A percentile compares a stretch with the other conserved stretches of the same genome.
Evolutionary conservation across 1,139 yeast genomes (phyloP).

Genomic region (Yamadazyma diddensiae): DNA sequence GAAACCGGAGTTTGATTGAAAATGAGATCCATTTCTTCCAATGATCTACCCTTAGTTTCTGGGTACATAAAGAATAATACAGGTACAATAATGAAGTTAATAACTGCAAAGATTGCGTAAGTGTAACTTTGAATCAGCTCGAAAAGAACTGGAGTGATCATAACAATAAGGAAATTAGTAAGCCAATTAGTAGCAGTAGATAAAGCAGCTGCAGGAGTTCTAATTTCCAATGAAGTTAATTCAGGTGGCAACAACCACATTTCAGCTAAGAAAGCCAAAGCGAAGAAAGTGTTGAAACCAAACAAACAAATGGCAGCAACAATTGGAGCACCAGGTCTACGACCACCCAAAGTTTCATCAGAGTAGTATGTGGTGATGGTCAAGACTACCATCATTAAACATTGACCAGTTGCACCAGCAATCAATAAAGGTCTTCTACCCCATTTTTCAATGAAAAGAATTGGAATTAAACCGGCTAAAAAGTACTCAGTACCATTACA

Average conservation of each 20-base stretch:
- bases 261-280: conserved; percentile 28
- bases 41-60: conserved; percentile 57
- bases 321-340: conserved; percentile 21
- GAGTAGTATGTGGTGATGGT: conserved; percentile 27
- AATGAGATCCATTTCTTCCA: conserved; percentile 63
- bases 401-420: conserved; percentile 52
- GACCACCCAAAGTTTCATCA: conserved; percentile 20
- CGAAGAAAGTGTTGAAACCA: conserved; percentile 35
- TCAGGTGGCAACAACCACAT: conserved; percentile 47
- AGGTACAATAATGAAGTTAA: conserved; percentile 53
- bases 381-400: conserved; percentile 30
- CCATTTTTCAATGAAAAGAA: conserved; percentile 45
- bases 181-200: conserved; percentile 39
- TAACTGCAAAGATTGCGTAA: conserved; percentile 32
- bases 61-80: conserved; percentile 54
- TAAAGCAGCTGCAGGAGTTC: conserved; percentile 36
- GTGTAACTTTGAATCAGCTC: conserved; percentile 31
- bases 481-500: conserved; percentile 37
- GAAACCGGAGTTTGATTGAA: conserved; percentile 39
- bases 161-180: conserved; percentile 41
- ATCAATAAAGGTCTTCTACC: conserved; percentile 54
- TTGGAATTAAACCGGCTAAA: conserved; percentile 43
- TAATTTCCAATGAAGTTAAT: conserved; percentile 28
- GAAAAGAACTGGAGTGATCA: conserved; percentile 37
- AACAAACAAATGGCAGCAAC: conserved; percentile 39